A percentile compares a stretch with the other conserved stretches of the same genome.
These are phyloP conservation scores for Arachnomyces sp. DNA, from an alignment of 2,329 filamentous ascomycete species.

Conservation along the genomic window DNA sequence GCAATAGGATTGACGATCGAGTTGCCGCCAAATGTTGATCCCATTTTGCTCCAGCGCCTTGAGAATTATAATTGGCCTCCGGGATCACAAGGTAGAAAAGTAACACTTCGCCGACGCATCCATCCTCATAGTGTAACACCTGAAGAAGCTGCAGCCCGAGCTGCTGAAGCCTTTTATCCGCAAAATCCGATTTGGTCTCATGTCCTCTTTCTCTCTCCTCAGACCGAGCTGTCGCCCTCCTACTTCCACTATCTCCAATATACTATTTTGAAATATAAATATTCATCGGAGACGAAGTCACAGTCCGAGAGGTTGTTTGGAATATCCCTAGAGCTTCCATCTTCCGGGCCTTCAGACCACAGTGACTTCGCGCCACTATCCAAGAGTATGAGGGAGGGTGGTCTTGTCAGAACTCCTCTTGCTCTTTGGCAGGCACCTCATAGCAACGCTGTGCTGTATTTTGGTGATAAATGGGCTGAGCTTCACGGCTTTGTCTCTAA, in stretches of 20 bases:
- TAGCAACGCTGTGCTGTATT: conserved; percentile 71
- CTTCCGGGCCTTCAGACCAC: conserved; percentile 47
- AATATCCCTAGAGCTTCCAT: conserved; percentile 69
- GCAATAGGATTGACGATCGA: conserved; percentile 76
- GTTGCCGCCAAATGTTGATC: conserved; percentile 63
- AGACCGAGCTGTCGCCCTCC: conserved; percentile 67
- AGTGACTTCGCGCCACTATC: conserved; percentile 47
- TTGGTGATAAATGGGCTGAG: conserved; percentile 79
- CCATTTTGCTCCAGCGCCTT: conserved; percentile 55
- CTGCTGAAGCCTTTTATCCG: conserved; percentile 86
- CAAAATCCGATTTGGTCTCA: conserved; percentile 55
- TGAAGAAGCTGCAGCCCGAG: conserved; percentile 63
- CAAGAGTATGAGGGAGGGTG: conserved; percentile 2
- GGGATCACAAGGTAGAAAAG: conserved; percentile 32
- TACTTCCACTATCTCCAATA: conserved; percentile 87
- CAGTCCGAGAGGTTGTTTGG: conserved; percentile 56
- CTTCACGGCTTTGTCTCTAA: conserved; percentile 70
- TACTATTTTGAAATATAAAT: conserved; percentile 64
- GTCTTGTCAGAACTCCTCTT: conserved; percentile 35
- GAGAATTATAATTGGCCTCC: conserved; percentile 61
- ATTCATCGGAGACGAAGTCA: conserved; percentile 48
- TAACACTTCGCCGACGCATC: conserved; percentile 70
- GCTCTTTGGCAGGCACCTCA: conserved; percentile 83
- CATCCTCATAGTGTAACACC: conserved; percentile 50
- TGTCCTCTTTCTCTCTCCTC: conserved; percentile 74